phyloP scores from a whole-genome alignment of 176 grass and related monocot genomes.

The Pontederia paniculata region DNA sequence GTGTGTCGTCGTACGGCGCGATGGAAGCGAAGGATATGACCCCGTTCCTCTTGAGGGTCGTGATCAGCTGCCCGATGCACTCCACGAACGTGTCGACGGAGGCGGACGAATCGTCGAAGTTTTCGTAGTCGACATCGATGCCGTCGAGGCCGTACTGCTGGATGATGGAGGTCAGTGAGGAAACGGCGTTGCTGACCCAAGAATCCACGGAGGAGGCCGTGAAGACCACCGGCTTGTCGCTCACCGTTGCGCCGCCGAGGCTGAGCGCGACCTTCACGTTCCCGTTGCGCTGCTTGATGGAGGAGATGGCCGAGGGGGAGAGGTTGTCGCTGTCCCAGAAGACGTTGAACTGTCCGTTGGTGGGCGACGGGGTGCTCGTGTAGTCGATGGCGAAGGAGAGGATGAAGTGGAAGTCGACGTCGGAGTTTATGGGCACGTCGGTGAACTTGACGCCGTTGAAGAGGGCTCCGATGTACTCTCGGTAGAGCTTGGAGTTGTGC shows the following conservation, averaged over 20 bases:
- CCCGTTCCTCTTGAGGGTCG: slow-evolving; percentile 12
- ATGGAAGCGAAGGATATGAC: slow-evolving; percentile 41
- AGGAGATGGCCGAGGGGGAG: slow-evolving; percentile 13
- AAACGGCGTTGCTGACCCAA: slow-evolving; percentile 31
- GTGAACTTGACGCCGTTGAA: slow-evolving; percentile 19
- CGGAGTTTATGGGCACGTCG: slow-evolving; percentile 34
- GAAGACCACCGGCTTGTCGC: slow-evolving; percentile 7
- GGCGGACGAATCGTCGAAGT: slow-evolving; percentile 25
- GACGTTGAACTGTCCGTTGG: slow-evolving; percentile 26
- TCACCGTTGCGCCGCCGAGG: slow-evolving; percentile 28
- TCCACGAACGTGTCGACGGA: slow-evolving; percentile 23
- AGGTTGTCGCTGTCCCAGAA: slow-evolving; percentile 25
- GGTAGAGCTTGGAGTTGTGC: slow-evolving; percentile 16
- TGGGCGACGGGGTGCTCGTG: background rate
- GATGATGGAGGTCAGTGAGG: slow-evolving; percentile 17
- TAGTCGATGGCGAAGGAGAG: slow-evolving; percentile 52
- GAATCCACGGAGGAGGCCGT: slow-evolving; percentile 16
- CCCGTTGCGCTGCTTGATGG: slow-evolving; percentile 2
- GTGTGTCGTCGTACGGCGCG: slow-evolving; percentile 27
- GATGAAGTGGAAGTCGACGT: slow-evolving; percentile 44
- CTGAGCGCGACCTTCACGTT: slow-evolving; percentile 26
- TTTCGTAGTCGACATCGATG: slow-evolving; percentile 45
- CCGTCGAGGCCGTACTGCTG: slow-evolving; percentile 27
- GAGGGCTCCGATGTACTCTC: slow-evolving; percentile 35
- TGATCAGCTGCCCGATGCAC: slow-evolving; percentile 34